phyloP scores from a whole-genome alignment of 2,329 filamentous ascomycete genomes.

The Aspergillus sp. region DNA sequence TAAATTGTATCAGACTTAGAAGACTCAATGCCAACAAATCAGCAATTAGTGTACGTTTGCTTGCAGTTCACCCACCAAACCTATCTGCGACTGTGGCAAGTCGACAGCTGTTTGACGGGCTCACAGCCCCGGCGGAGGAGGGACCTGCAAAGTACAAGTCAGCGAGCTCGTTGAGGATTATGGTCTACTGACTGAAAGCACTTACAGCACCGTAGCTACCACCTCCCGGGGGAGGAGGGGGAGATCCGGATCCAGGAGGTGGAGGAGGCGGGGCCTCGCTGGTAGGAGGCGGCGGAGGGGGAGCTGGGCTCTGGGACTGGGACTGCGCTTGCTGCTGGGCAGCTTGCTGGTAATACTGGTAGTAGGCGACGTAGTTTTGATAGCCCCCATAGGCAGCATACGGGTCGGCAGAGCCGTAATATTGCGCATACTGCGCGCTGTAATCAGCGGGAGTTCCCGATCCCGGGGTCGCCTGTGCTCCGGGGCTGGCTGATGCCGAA shows the following conservation, averaged over 20 bases:
- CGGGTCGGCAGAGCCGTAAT: slow-evolving; percentile 70
- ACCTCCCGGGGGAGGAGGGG: slow-evolving; percentile 57
- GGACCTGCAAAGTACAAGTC: slow-evolving; percentile 10
- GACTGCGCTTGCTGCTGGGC: slow-evolving; percentile 48
- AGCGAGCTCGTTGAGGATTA: neutral
- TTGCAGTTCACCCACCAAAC: neutral
- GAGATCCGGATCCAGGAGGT: slow-evolving; percentile 59
- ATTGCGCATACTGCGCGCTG: slow-evolving; percentile 78
- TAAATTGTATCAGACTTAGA: neutral
- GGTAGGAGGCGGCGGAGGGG: slow-evolving; percentile 58
- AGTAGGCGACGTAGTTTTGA: slow-evolving; percentile 63
- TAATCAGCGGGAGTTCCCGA: slow-evolving; percentile 60
- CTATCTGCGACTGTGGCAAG: neutral
- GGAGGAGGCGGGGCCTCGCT: slow-evolving; percentile 58
- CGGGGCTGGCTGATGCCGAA: slow-evolving; percentile 43
- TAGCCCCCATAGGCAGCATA: slow-evolving; percentile 92
- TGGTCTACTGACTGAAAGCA: neutral
- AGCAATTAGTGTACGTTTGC: neutral
- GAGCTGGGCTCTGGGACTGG: slow-evolving; percentile 42
- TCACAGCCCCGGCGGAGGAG: slow-evolving; percentile 21
- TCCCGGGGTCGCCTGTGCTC: slow-evolving; percentile 39
- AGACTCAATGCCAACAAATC: neutral
- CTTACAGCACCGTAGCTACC: slow-evolving; percentile 64
- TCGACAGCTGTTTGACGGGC: neutral
- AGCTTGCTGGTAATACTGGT: slow-evolving; percentile 71